These are phyloP conservation scores for Nicotiana tomentosiformis DNA, from an alignment of 257 asterid genomes.

Conservation along the genomic window DNA sequence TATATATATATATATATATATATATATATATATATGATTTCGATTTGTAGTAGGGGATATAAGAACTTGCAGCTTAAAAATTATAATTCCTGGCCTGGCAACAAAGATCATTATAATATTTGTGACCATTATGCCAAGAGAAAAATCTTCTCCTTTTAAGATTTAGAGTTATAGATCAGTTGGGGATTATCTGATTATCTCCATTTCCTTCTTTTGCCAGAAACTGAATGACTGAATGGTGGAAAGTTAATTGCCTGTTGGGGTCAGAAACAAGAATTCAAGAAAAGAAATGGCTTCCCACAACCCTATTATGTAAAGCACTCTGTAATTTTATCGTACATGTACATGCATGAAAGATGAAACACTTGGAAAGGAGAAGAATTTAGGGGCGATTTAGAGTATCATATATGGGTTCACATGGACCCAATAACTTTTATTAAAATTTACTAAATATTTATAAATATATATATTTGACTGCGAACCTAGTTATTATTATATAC, in stretches of 20 bases:
- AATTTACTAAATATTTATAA: too few species aligned
- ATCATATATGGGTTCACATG: too few species aligned
- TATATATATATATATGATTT: too few species aligned
- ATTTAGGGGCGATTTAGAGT: too few species aligned
- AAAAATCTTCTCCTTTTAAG: neutral
- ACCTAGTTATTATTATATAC: too few species aligned
- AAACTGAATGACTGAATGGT: neutral
- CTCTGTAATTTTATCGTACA: neutral
- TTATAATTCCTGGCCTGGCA: too few species aligned
- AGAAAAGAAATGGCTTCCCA: constrained; percentile 13
- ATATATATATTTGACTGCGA: too few species aligned
- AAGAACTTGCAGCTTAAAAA: too few species aligned
- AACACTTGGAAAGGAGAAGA: neutral
- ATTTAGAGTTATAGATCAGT: neutral
- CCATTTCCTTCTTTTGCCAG: neutral
- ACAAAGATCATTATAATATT: neutral
- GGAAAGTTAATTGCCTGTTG: neutral
- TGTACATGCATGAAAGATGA: neutral
- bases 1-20: too few species aligned
- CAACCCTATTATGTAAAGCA: neutral
- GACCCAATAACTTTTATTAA: too few species aligned
- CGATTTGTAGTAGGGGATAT: too few species aligned
- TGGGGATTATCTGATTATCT: neutral
- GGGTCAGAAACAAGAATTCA: neutral
- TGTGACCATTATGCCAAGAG: neutral